Base-by-base conservation (phyloP, 73 alveolate genomes). In the Durusdinium trenchii region DNA sequence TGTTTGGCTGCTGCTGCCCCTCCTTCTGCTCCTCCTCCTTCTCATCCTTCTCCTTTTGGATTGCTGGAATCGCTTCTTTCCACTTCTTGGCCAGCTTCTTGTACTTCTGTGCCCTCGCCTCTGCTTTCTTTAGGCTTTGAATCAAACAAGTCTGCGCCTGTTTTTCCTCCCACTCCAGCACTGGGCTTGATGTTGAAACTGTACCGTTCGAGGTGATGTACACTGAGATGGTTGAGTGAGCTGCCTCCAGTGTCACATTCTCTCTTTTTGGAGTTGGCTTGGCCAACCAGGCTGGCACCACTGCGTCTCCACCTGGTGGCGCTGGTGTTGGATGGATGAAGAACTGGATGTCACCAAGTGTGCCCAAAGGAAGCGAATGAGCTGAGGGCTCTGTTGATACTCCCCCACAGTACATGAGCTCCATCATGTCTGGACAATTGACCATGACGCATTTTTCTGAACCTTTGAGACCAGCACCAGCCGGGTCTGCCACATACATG, bases 231-330 rank as follows among this genome's bases (percentile, higher is more conserved):
- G 32, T 7, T 2, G 67, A 14, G 1, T 79, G 47, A 3, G 43
- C 62, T 7, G 46, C 10, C 46, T 79, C 67, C 69, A 79, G 46
- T 26, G 90, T 79, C 62, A 79, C 67, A 6, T 79, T 45, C 40
- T 79, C 90, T 47, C 67, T 7, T 42, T 82, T 82, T 26, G 71
- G 75, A 3, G 75, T 82, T 6, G 93, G 93, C 23, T 82, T 82
- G 16, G 93, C 93, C 26, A 82, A 50, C 93, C 93, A 82, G 5
- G 93, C 93, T 1, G 93, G 93, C 0, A 82, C 50, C 26, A 82
- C 36, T 6, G 35, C 50, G 3, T 82, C 93, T 1, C 93, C 71
- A 35, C 28, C 36, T 6, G 93, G 93, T 1, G 93, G 93, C 0
- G 36, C 1, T 10, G 46, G 93, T 16, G 73, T 36, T 1, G 93